Base-by-base conservation (phyloP, 2,329 filamentous ascomycete species). In the Boeremia exigua region DNA sequence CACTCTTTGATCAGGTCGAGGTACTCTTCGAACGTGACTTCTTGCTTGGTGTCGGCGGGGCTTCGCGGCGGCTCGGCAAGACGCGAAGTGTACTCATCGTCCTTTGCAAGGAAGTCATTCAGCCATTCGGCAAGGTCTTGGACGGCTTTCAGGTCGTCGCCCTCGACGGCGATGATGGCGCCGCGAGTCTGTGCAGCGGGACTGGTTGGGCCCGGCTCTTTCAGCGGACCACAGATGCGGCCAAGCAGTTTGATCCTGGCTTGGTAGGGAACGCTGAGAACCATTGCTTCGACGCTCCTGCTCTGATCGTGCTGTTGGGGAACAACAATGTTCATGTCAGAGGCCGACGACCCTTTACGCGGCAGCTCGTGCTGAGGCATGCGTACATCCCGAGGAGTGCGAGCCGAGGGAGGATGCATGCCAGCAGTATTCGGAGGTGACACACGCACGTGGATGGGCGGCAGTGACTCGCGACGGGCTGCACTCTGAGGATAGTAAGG, bases 81-180 rank as follows among this genome's bases (percentile, higher is more conserved):
- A 14, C 76, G 78, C 33, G 85, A 79, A 12, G 73, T 66, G 58
- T 82, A 82, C 45, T 83, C 82, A 6, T 78, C 79, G 58, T 82
- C 81, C 34, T 80, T 82, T 43, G 75, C 75, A 40, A 88, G 73
- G 37, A 77, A 78, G 54, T 77, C 80, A 54, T 78, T 81, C 67
- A 96, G 79, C 64, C 87, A 88, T 30, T 82, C 80, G 50, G 89
- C 83, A 17, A 96, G 84, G 15, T 84, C 82, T 3, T 81, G 78
- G 3, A 91, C 87, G 4, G 90, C 84, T 9, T 84, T 80, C 1
- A 78, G 73, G 54, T 88, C 84, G 15, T 88, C 82, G 0, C 93
- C 93, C 74, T 98, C 94, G 27, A 98, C 79, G 0, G 91, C 89
- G 59, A 98, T 88, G 33, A 97, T 84, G 0, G 90, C 85, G 0